These are phyloP conservation scores for Acanthamoeba castellanii DNA, from an alignment of 208 protist species.

Conservation along the genomic window DNA sequence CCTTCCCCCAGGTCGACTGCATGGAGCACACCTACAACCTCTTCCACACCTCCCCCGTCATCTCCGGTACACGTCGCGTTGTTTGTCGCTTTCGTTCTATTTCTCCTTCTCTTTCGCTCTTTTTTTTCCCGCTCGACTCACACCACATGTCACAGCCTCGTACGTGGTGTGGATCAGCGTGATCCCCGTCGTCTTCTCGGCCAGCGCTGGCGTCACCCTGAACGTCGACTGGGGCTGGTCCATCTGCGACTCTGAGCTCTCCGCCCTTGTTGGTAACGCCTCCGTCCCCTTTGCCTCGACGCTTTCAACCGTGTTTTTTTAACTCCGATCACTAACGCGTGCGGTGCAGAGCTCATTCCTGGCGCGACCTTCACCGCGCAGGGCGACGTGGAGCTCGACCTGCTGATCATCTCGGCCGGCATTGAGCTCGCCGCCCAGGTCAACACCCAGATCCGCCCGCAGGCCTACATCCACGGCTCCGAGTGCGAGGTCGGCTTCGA, in stretches of 20 bases:
- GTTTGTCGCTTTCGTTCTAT: neutral
- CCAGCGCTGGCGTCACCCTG: conserved; percentile 66
- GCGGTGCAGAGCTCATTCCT: conserved; percentile 72
- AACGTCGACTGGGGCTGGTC: conserved; percentile 79
- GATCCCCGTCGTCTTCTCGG: conserved; percentile 78
- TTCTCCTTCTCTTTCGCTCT: neutral
- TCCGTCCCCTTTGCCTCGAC: neutral
- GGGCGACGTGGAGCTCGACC: conserved; percentile 77
- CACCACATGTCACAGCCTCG: neutral
- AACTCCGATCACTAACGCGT: neutral
- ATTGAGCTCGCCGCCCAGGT: conserved; percentile 75
- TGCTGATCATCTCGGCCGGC: conserved; percentile 79
- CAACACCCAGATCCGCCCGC: conserved; percentile 75
- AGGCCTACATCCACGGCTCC: conserved; percentile 81
- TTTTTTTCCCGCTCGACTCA: neutral
- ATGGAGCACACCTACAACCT: conserved; percentile 78
- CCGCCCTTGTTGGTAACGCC: conserved; percentile 41
- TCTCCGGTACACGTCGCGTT: conserved; percentile 9
- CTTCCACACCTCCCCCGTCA: conserved; percentile 40
- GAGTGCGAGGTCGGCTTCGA: conserved; percentile 79
- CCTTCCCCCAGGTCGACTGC: conserved; percentile 77
- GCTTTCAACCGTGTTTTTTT: too few relatives aligned
- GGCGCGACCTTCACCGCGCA: conserved; percentile 48
- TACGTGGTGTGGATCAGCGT: conserved; percentile 80
- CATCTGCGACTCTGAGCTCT: conserved; percentile 76